Conservation (phyloP, 352 stramenopile genomes). For the Pilasporangium apinafurcum region DNA sequence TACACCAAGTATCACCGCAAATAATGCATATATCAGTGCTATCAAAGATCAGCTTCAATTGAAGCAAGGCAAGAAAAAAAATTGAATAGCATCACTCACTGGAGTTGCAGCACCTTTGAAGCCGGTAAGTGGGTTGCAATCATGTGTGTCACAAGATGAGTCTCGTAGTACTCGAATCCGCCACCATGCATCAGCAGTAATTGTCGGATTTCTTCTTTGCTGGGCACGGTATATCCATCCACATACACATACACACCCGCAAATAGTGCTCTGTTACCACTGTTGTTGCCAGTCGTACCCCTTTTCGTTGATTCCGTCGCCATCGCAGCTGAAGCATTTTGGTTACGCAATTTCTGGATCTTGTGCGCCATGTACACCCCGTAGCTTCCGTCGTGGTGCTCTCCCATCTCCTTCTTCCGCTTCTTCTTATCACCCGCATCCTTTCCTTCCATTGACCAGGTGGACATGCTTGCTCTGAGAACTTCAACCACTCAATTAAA, state of each 20-base stretch:
- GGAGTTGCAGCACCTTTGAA: slow-evolving; percentile 83
- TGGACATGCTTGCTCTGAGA: too few species aligned
- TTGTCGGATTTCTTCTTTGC: slow-evolving; percentile 79
- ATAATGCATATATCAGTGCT: background rate
- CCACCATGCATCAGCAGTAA: slow-evolving; percentile 77
- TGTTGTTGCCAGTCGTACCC: background rate
- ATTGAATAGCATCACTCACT: slow-evolving; percentile 27
- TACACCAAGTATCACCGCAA: slow-evolving; percentile 6
- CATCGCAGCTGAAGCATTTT: slow-evolving; percentile 48
- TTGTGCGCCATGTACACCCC: slow-evolving; percentile 90
- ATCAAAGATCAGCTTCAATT: too few species aligned
- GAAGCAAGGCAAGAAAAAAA: too few species aligned
- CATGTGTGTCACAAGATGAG: slow-evolving; percentile 80
- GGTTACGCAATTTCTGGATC: slow-evolving; percentile 80
- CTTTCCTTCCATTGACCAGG: too few species aligned
- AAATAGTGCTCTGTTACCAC: slow-evolving; percentile 35
- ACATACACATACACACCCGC: slow-evolving; percentile 75
- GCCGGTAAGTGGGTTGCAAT: slow-evolving; percentile 77
- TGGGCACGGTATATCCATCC: slow-evolving; percentile 83
- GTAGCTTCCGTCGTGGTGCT: slow-evolving; percentile 86
- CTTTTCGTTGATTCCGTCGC: background rate
- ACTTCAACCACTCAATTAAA: too few species aligned
- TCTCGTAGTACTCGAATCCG: slow-evolving; percentile 88
- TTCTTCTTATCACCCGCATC: slow-evolving; percentile 7
- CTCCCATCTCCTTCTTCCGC: slow-evolving; percentile 51